Evolutionary conservation across 495 filamentous ascomycete genomes (phyloP), one percentile per base, ranked within the genome.

Genomic region (Xylaria venustula): DNA sequence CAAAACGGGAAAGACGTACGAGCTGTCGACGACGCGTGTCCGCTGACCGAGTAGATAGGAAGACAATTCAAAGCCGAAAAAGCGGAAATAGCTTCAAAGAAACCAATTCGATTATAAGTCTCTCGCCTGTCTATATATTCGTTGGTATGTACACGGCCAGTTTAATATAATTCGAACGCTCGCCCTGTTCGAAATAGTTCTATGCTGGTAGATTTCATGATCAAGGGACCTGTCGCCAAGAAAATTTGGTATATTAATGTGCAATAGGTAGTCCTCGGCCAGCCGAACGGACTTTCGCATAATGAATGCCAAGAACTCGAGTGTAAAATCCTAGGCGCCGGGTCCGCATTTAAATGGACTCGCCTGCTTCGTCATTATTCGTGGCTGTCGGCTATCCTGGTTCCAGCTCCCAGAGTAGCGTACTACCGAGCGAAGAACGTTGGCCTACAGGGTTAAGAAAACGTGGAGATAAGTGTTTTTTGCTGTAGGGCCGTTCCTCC

Each of bases 281-380:
- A 32, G 7, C 3, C 22, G 22, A n/a, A 42, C 36, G 23, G 8
- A 20, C 48, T 52, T 52, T 37, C 14, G 34, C 36, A 54, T 41
- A 26, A 22, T 40, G 20, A 28, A 28, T 23, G 20, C 20, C 14
- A 53, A 41, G n/a, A n/a, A n/a, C 14, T 32, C 30, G 30, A 34
- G 30, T 17, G 8, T 19, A 1, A 52, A 52, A 40, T 52, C 23
- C 49, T 15, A 52, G 15, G 32, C 32, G 19, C 28, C 25, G n/a
- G 48, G 3, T 51, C 50, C 50, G 32, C 34, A 53, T 28, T 54
- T 40, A 54, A 54, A 41, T 54, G 34, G 51, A 25, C 19, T n/a
- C 49, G 22, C 22, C 23, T 34, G 14, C 34, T 20, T 54, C 20
- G 23, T 54, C 51, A 54, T 40, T 28, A 54, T 41, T 54, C 51